Conservation (phyloP, 2,329 filamentous ascomycete species). For the Fonsecaea pugnacius region DNA sequence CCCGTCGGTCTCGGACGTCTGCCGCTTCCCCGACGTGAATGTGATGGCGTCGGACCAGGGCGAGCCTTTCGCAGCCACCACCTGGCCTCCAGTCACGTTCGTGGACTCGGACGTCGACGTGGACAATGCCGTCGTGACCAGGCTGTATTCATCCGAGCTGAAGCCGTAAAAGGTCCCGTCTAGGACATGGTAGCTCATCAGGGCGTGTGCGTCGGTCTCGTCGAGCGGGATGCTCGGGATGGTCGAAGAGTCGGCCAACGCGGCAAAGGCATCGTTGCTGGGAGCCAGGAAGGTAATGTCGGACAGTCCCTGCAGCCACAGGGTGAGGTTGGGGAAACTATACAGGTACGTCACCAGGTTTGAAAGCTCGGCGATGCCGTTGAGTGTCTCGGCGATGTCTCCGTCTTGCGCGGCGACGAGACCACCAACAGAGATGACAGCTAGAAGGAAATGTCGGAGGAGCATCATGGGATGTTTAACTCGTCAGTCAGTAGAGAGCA, state of each 20-base stretch:
- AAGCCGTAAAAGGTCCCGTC: slow-evolving; percentile 52
- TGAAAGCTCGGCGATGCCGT: slow-evolving; percentile 25
- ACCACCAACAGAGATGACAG: slow-evolving; percentile 1
- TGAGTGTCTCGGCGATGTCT: slow-evolving; percentile 25
- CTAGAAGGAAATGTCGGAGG: neutral
- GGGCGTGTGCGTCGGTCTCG: slow-evolving; percentile 43
- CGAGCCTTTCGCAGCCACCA: slow-evolving; percentile 44
- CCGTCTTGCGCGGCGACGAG: slow-evolving; percentile 14
- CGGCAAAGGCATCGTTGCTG: slow-evolving; percentile 55
- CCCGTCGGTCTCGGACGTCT: slow-evolving; percentile 9
- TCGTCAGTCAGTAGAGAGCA: neutral
- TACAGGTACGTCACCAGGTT: slow-evolving; percentile 25
- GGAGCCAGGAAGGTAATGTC: slow-evolving; percentile 66
- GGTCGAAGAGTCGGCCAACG: slow-evolving; percentile 23
- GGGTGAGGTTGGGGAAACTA: slow-evolving; percentile 15
- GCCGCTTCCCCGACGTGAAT: slow-evolving; percentile 18
- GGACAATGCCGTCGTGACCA: slow-evolving; percentile 55
- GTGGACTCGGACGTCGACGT: slow-evolving; percentile 57
- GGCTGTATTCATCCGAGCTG: slow-evolving; percentile 41
- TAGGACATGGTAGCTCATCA: slow-evolving; percentile 64
- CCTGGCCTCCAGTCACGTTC: slow-evolving; percentile 64
- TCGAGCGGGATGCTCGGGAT: slow-evolving; percentile 10
- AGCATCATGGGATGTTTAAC: slow-evolving; percentile 2
- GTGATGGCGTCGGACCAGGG: slow-evolving; percentile 5
- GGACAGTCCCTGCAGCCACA: slow-evolving; percentile 42